Percentiles rank a stretch among this genome's conserved stretches.
Evolutionary conservation across 1,284 basidiomycete species (phyloP).

Genomic region (Farysia itapuensis): DNA sequence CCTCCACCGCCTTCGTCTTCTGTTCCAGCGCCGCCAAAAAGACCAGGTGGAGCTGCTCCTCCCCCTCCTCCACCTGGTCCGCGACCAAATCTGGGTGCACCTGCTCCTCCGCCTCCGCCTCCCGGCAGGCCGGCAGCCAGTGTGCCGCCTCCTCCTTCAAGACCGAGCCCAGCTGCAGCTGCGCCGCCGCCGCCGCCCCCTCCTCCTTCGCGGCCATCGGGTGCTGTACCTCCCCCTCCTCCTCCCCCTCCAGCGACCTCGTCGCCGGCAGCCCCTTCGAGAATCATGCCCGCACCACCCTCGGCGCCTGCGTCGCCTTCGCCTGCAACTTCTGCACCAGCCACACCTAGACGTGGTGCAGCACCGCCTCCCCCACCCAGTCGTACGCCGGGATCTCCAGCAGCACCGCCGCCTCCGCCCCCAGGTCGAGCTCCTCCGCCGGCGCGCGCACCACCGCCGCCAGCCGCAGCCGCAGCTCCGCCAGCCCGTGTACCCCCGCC

Average conservation of each 20-base stretch:
- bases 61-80: background rate
- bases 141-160: constrained; percentile 20
- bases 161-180: constrained; percentile 12
- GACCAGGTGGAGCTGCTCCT: constrained; percentile 1
- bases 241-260: constrained; percentile 19
- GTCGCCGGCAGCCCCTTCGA: constrained; percentile 9
- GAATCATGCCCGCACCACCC: constrained; percentile 10
- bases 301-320: constrained; percentile 7
- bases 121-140: too few species aligned
- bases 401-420: constrained; percentile 70
- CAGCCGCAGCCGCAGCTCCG: constrained; percentile 68
- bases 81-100: background rate
- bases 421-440: constrained; percentile 70
- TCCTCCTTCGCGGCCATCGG: constrained; percentile 5
- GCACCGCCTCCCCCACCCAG: constrained; percentile 73
- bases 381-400: constrained; percentile 71
- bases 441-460: constrained; percentile 70
- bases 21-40: constrained; percentile 1
- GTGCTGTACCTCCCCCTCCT: constrained; percentile 3
- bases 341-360: constrained; percentile 73
- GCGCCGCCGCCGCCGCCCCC: constrained; percentile 17
- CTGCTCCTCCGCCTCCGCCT: constrained; percentile 15
- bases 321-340: constrained; percentile 7
- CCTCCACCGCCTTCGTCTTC: constrained; percentile 11
- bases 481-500: constrained; percentile 69